Evolutionary conservation across 768 basidiomycete species (phyloP), one percentile per base, ranked within the genome.

Genomic region (Xerocomellus amylosporus): DNA sequence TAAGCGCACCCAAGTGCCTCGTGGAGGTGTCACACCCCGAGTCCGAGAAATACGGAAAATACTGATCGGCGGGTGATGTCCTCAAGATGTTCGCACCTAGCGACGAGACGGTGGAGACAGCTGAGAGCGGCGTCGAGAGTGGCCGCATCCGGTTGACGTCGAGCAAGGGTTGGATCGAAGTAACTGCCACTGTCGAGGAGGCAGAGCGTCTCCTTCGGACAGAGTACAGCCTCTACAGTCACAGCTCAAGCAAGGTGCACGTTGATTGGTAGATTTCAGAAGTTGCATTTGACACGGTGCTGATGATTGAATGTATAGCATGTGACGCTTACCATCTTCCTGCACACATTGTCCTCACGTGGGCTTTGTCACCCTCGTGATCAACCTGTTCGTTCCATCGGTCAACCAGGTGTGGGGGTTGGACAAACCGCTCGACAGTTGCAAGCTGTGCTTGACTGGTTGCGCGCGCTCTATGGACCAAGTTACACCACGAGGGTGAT

Each of bases 311-410:
- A 45, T 48, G 8, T 8, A 8, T 53, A 71, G 73, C 64, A 20
- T 75, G 71, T 54, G 59, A 71, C 12, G 64, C 64, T 5, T 74
- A 74, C 54, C 67, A 65, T 39, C 56, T 74, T 28, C 74, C 73
- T 9, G 60, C 54, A 14, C 56, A 73, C 48, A 46, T 74, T 24
- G 53, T 43, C 8, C 64, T 33, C 74, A 75, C 45, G 60, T 73
- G 15, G 70, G 75, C 46, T 62, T 74, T 49, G 66, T 72, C 39
- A 69, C 60, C 0, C 70, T 54, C 58, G 66, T 46, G 42, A 14
- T 40, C 45, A 63, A 19, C 60, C 63, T 17, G 46, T 58, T 12
- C 49, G 40, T 10, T n/a, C n/a, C n/a, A n/a, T n/a, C n/a, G n/a
- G n/a, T n/a, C n/a, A n/a, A n/a, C 68, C 62, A 13, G 51, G 53